Evolutionary conservation across 257 asterid species (phyloP).

Genomic region (Petrea volubilis): DNA sequence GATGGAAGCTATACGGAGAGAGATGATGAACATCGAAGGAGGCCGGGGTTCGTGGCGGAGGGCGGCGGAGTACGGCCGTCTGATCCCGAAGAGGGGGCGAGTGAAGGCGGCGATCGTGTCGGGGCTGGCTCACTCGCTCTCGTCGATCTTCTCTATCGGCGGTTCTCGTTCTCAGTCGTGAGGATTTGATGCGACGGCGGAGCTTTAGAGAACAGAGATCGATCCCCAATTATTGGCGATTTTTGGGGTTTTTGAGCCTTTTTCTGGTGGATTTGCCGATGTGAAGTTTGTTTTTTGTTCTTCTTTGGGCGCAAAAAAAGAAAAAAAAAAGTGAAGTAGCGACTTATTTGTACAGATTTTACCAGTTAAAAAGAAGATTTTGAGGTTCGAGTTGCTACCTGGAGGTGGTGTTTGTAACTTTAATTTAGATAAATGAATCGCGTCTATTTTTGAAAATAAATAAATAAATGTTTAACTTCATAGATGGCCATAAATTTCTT

Average conservation of each 20-base stretch:
- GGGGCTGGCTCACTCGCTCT: slow-evolving; percentile 27
- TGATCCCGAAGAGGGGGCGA: slow-evolving; percentile 70
- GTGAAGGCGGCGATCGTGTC: slow-evolving; percentile 63
- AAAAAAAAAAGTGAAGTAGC: not conserved
- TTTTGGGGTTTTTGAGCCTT: not conserved
- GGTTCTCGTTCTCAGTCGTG: slow-evolving; percentile 25
- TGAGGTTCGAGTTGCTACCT: not conserved
- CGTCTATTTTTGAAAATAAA: no score
- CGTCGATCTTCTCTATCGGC: slow-evolving; percentile 28
- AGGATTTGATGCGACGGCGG: not conserved
- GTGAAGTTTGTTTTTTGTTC: not conserved
- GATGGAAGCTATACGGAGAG: not conserved
- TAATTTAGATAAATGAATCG: not conserved
- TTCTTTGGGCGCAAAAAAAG: not conserved
- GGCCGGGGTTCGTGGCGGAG: slow-evolving; percentile 38
- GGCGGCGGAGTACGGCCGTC: slow-evolving; percentile 44
- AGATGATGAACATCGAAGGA: slow-evolving; percentile 30
- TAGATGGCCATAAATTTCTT: no score
- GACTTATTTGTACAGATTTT: slow-evolving; percentile 17
- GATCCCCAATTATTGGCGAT: not conserved
- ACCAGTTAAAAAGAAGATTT: not conserved
- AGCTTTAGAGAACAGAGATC: not conserved
- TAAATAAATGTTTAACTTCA: no score
- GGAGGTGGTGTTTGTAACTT: not conserved
- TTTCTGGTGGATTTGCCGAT: not conserved